A percentile compares a stretch with the other conserved stretches of the same genome.
phyloP scores from a whole-genome alignment of 306 rosid species.

The Fragaria iinumae region DNA sequence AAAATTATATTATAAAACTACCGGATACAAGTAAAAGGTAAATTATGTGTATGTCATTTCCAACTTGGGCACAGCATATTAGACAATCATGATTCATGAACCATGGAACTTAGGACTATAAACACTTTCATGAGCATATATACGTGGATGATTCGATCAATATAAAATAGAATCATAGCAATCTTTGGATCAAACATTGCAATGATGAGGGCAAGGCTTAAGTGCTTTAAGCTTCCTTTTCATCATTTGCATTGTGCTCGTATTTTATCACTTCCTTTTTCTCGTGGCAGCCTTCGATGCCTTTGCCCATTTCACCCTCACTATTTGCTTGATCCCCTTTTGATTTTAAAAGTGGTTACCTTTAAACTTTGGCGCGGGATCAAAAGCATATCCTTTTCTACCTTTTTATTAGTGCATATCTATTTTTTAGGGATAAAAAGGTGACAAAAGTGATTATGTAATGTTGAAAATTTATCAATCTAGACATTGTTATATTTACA shows the following conservation, averaged over 20 bases:
- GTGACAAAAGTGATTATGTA: neutral
- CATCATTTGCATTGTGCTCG: neutral
- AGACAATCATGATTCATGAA: neutral
- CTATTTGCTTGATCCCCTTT: neutral
- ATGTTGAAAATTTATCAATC: too few relatives aligned
- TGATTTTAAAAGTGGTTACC: neutral
- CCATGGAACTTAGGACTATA: neutral
- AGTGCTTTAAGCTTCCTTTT: neutral
- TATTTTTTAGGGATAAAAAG: neutral
- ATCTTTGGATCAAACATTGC: neutral
- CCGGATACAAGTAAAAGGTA: too few relatives aligned
- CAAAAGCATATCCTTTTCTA: constrained; percentile 10
- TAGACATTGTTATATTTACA: too few relatives aligned
- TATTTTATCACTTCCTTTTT: neutral
- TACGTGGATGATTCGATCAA: neutral
- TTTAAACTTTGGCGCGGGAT: constrained; percentile 1
- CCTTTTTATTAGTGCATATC: neutral
- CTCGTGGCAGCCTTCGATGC: neutral
- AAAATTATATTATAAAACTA: too few relatives aligned
- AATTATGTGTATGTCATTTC: neutral
- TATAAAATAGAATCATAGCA: neutral
- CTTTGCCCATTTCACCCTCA: neutral
- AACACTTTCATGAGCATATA: neutral
- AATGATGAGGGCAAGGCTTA: neutral
- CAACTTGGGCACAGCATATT: neutral